These are phyloP conservation scores for Xylaria cubensis DNA, from an alignment of 495 filamentous ascomycete genomes.

Conservation along the genomic window DNA sequence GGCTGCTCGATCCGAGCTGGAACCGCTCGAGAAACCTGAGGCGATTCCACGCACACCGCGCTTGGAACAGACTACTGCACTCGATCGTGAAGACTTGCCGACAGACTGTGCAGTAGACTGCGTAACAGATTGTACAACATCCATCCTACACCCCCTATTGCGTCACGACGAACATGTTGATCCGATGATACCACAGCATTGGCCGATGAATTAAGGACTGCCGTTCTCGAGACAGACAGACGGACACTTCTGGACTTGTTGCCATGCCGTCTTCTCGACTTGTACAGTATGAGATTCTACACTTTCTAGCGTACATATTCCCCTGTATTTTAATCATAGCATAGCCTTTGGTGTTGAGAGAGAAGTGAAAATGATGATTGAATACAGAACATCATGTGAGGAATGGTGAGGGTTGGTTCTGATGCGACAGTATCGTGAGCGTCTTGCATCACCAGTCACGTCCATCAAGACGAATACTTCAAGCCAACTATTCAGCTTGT, in stretches of 20 bases:
- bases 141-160: conserved; percentile 31
- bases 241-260: no score
- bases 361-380: no score
- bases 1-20: neutral
- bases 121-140: neutral
- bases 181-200: conserved; percentile 35
- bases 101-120: neutral
- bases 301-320: no score
- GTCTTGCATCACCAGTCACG: no score
- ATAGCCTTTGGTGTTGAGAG: no score
- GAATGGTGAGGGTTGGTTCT: no score
- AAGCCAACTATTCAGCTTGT: neutral
- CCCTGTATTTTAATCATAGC: no score
- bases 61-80: neutral
- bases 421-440: no score
- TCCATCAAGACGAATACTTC: neutral
- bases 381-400: no score
- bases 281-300: neutral
- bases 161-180: conserved; percentile 33
- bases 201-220: conserved; percentile 30
- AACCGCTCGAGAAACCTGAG: neutral
- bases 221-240: neutral
- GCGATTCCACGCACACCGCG: neutral
- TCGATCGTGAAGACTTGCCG: neutral
- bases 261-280: no score